These are phyloP conservation scores for Aspergillus sp. DNA, from an alignment of 2,329 filamentous ascomycete species.

Conservation along the genomic window DNA sequence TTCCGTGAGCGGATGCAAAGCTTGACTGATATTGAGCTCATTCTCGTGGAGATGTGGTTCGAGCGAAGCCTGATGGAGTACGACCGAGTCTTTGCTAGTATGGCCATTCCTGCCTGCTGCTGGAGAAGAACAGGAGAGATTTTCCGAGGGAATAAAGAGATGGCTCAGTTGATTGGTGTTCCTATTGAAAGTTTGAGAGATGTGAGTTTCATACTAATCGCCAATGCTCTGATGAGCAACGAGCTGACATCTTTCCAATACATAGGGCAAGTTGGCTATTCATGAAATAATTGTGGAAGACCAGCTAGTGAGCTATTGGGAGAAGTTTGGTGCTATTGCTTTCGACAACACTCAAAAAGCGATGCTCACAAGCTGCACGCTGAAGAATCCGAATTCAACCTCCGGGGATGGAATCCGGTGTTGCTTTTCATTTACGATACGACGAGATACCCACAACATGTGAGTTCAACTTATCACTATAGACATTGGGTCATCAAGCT, in stretches of 20 bases:
- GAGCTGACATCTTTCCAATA: slow-evolving; percentile 4
- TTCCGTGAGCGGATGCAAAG: slow-evolving; percentile 92
- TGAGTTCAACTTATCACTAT: slow-evolving; percentile 44
- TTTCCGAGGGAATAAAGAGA: slow-evolving; percentile 94
- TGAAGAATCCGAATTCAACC: slow-evolving; percentile 73
- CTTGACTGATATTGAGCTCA: slow-evolving; percentile 86
- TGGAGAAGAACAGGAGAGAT: slow-evolving; percentile 97
- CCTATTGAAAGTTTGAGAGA: slow-evolving; percentile 86
- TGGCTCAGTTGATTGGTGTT: slow-evolving; percentile 92
- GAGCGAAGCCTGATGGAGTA: slow-evolving; percentile 95
- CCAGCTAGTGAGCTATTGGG: slow-evolving; percentile 94
- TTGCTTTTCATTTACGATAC: slow-evolving; percentile 96
- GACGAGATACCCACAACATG: slow-evolving; percentile 93
- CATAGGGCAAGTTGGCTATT: slow-evolving; percentile 81
- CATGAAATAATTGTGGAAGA: slow-evolving; percentile 96
- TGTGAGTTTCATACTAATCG: slow-evolving; percentile 50
- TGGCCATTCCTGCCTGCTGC: slow-evolving; percentile 96
- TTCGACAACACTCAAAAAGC: slow-evolving; percentile 93
- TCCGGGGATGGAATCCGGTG: slow-evolving; percentile 70
- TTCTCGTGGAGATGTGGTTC: slow-evolving; percentile 99
- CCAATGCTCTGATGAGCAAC: not conserved
- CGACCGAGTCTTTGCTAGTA: slow-evolving; percentile 95
- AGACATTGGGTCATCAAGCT: not conserved
- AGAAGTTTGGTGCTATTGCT: slow-evolving; percentile 96
- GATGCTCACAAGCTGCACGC: slow-evolving; percentile 82